phyloP scores from a whole-genome alignment of 2,329 filamentous ascomycete species.

The Phoma sp. region DNA sequence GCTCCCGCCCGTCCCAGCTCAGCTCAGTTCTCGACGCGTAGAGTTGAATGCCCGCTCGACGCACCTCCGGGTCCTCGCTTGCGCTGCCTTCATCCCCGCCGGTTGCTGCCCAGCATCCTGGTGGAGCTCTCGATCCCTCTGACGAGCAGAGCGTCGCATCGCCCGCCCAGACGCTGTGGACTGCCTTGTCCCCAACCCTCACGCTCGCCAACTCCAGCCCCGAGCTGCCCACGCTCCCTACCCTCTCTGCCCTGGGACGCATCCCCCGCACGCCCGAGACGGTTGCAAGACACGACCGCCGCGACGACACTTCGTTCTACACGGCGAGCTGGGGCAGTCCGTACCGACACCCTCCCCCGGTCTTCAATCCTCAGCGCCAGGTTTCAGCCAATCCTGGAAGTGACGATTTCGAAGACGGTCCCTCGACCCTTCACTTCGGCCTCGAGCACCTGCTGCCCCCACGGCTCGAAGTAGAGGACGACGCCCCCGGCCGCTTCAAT shows the following conservation, averaged over 20 bases:
- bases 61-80: constrained; percentile 33
- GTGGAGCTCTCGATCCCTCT: constrained; percentile 31
- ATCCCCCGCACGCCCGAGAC: constrained; percentile 45
- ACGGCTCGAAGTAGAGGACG: constrained; percentile 38
- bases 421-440: constrained; percentile 46
- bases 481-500: constrained; percentile 45
- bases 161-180: constrained; percentile 47
- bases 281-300: constrained; percentile 41
- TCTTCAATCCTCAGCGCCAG: constrained; percentile 37
- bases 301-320: constrained; percentile 61
- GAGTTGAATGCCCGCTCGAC: constrained; percentile 52
- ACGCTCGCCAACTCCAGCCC: constrained; percentile 51
- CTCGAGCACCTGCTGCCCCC: constrained; percentile 48
- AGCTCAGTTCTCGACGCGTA: constrained; percentile 29
- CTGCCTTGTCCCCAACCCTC: constrained; percentile 48
- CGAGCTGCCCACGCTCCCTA: constrained; percentile 48
- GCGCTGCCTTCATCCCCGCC: constrained; percentile 45
- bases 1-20: constrained; percentile 13
- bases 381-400: constrained; percentile 41
- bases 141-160: constrained; percentile 38
- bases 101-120: constrained; percentile 35
- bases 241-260: constrained; percentile 40
- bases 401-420: constrained; percentile 48
- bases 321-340: constrained; percentile 93
- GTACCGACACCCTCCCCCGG: constrained; percentile 70